Evolutionary conservation across 768 basidiomycete species (phyloP), one percentile per base, ranked within the genome.

Genomic region (Coprinopsis sp.): DNA sequence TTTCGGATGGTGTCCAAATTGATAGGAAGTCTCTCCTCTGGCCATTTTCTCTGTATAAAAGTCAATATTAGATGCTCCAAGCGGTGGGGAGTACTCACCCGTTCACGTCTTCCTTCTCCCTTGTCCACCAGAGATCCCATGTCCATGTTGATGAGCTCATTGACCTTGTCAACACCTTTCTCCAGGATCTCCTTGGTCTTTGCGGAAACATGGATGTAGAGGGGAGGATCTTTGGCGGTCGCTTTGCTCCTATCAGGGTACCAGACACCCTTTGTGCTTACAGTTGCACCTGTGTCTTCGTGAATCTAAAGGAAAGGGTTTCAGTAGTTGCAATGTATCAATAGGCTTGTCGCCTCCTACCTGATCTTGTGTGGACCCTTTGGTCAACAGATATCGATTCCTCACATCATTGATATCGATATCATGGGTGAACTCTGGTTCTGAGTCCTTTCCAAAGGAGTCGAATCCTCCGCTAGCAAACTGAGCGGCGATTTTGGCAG

Each of bases 361-460:
- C 76, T 96, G 85, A 50, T 83, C 71, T 65, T 98, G 95, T 2
- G 95, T 97, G 10, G 87, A 77, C 2, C 91, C 91, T 64, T 91
- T 95, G 37, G 94, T 97, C 58, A 98, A 70, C 62, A 98, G 70
- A 65, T 97, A 98, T 54, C 95, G 76, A 67, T 98, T 98, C 62
- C 94, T 73, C 39, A 93, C 73, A 65, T 98, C 94, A 63, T 98
- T 97, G 64, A 98, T 96, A 63, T 97, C 95, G 46, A 97, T 94
- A 59, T 96, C 91, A 54, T 89, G 78, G 11, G 81, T 84, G 56
- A 84, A 97, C 37, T 88, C 89, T 33, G 75, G 88, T 54, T 90
- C 87, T n/a, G n/a, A n/a, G 39, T 87, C 80, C 2, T 73, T 56
- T 14, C 73, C 74, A 19, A 55, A 71, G 66, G 72, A 59, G 59